Base-by-base conservation (phyloP, 345 rosid species). In the Brassica cretica region DNA sequence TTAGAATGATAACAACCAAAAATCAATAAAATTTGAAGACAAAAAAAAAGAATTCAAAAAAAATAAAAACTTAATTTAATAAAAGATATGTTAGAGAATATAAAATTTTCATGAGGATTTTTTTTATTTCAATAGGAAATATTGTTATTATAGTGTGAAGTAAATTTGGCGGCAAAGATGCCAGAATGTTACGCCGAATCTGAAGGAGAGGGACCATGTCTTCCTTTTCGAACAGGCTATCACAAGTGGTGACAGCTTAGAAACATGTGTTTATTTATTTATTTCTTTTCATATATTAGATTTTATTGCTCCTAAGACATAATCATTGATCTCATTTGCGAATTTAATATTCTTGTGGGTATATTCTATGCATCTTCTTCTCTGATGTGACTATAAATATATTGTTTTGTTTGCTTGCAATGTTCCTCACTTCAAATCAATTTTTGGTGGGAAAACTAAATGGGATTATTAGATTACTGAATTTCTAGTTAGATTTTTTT, bases 121-220 rank as follows among this genome's bases (percentile, higher is more conserved):
- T 37, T 37, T 37, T 35, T 37, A 37, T 37, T 37, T 37, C 41
- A 37, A 37, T 37, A 37, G 41, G 41, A 37, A 37, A 37, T 37
- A 8, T 37, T 37, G 10, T 37, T 37, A 37, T 37, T 37, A 37
- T 37, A 37, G 29, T 62, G 68, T 10, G 61, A 64, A 59, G 67
- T 56, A 56, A 58, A 12, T 65, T 71, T 72, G 81, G 81, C 77
- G 81, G 76, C 62, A 72, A 78, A 78, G 81, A 78, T 78, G 81
- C 77, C 68, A 66, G 55, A 72, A 72, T 78, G 41, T 58, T 64
- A 78, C 66, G 55, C 72, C 77, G 81, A 72, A 78, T 78, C 73
- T 78, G 14, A 72, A 66, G 7, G 27, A 58, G 75, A 60, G 37
- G 75, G 75, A 71, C 66, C 68, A 72, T 59, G 77, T 78, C 77